These are phyloP conservation scores for Fusarium sp. DNA, from an alignment of 2,329 filamentous ascomycete genomes.

Conservation along the genomic window DNA sequence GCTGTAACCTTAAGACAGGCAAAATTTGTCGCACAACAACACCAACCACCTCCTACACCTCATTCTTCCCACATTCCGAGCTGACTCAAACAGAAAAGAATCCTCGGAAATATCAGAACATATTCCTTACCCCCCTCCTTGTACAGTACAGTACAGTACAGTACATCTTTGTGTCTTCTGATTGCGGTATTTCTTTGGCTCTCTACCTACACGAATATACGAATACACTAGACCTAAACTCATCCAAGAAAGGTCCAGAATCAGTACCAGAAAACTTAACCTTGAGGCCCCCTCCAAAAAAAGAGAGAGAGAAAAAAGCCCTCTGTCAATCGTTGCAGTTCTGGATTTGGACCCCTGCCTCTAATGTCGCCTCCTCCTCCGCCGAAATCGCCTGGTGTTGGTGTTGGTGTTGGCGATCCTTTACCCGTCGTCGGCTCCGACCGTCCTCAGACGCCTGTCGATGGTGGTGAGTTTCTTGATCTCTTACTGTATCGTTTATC, in stretches of 20 bases:
- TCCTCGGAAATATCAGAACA: slow-evolving; percentile 1
- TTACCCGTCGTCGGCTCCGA: slow-evolving; percentile 35
- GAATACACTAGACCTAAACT: neutral
- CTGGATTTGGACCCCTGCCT: slow-evolving; percentile 23
- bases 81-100: neutral
- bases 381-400: slow-evolving; percentile 3
- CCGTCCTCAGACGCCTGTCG: slow-evolving; percentile 21
- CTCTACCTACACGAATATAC: neutral
- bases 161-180: neutral
- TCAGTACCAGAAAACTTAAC: slow-evolving; percentile 7
- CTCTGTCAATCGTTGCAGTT: slow-evolving; percentile 20
- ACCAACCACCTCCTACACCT: neutral
- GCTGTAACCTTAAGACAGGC: neutral
- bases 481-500: neutral
- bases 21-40: slow-evolving; percentile 26
- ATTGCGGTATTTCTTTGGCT: slow-evolving; percentile 6
- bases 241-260: slow-evolving; percentile 13
- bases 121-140: neutral
- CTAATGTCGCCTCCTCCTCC: slow-evolving; percentile 25
- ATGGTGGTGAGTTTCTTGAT: slow-evolving; percentile 12
- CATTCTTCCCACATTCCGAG: slow-evolving; percentile 1
- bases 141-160: neutral
- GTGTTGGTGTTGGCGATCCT: slow-evolving; percentile 1
- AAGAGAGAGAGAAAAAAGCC: neutral
- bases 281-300: slow-evolving; percentile 24